Evolutionary conservation across 2,329 filamentous ascomycete genomes (phyloP), one percentile per base, ranked within the genome.

Genomic region (Epichloe baconii): DNA sequence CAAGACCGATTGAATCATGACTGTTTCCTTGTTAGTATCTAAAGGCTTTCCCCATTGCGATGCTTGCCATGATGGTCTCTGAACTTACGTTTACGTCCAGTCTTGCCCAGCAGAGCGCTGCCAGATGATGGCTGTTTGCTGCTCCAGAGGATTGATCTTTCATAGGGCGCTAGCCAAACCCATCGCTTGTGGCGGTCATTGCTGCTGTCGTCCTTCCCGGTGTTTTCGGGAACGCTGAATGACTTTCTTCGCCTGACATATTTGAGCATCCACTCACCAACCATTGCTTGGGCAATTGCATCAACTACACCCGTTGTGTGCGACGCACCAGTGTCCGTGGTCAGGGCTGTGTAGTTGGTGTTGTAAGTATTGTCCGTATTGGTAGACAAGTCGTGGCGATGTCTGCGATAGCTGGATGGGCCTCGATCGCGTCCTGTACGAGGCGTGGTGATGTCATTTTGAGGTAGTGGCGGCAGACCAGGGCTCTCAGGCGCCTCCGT

Each of bases 81-180:
- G 10, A 52, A 81, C 89, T 82, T 77, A 95, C 91, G 71, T 71
- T 97, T 98, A 59, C 93, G 83, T 50, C 93, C 93, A 63, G 85
- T 86, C 73, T 97, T 98, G 58, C 93, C 93, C 75, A 97, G 77
- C 66, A 98, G 70, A 35, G 90, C 91, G 60, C 81, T 85, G 35
- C 90, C 89, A 59, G 83, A 88, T 10, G 83, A 88, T 15, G 93
- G 93, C 68, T 98, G 93, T 74, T 95, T 96, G 75, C 86, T 95
- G 68, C 91, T 96, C 93, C 93, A 98, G 67, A 98, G 87, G 54
- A 98, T 91, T 12, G 91, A 85, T 55, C 90, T 79, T 68, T 98
- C 93, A 63, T 98, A 97, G 3, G 93, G 93, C 17, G 91, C 93
- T 56, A 98, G 78, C 93, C 93, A 98, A 2, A 98, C 93, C 93